Conservation (phyloP, 169 alveolate genomes). For the Plasmodium berghei region DNA sequence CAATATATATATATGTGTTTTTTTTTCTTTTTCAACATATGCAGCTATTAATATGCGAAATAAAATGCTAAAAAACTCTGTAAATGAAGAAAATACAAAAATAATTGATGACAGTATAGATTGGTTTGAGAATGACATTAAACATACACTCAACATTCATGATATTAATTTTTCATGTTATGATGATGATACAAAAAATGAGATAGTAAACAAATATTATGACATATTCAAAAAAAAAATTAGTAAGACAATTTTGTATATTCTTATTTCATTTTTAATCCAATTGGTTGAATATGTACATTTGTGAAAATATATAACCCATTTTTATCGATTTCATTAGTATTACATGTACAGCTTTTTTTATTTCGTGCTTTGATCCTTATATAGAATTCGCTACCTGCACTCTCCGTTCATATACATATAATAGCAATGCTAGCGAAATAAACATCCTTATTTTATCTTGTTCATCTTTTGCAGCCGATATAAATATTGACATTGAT, state of each 20-base stretch:
- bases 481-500: slow-evolving; percentile 57
- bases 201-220: slow-evolving; percentile 48
- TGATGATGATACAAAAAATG: slow-evolving; percentile 60
- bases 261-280: background rate
- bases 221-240: slow-evolving; percentile 42
- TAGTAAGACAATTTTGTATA: slow-evolving; percentile 5
- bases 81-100: slow-evolving; percentile 50
- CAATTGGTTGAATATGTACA: background rate
- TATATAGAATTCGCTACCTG: background rate
- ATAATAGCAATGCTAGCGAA: background rate
- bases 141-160: slow-evolving; percentile 14
- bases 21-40: background rate
- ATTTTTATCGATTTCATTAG: no score
- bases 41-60: slow-evolving; percentile 48
- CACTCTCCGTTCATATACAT: background rate
- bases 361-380: no score
- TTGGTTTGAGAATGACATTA: slow-evolving; percentile 73
- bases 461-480: slow-evolving; percentile 14
- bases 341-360: no score
- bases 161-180: slow-evolving; percentile 35
- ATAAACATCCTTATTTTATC: background rate
- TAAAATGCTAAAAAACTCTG: slow-evolving; percentile 43
- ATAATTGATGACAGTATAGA: slow-evolving; percentile 69
- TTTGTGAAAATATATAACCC: no score
- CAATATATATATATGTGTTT: background rate